Base-by-base conservation (phyloP, 768 basidiomycete species). In the Trametes villosa region DNA sequence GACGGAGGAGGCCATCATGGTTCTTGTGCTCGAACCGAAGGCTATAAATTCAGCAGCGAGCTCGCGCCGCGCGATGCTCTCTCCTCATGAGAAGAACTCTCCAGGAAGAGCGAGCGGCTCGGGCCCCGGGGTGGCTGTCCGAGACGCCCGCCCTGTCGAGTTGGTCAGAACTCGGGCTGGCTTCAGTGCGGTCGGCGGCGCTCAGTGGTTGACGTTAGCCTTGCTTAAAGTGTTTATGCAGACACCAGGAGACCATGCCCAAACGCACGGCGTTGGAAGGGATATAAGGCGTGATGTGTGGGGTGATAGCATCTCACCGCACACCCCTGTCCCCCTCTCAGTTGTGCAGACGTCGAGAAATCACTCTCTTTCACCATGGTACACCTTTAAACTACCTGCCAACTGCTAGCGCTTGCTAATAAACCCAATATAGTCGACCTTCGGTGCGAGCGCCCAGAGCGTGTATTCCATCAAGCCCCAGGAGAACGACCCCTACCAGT, bases 401-500 rank as follows among this genome's bases (percentile, higher is more conserved):
- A 2, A 33, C 30, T 30, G 15, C 24, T 22, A 40, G 9, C 13
- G 4, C 17, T 15, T 22, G 22, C 17, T 24, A 9, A 45, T 26
- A 5, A 4, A 26, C n/a, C 44, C 36, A 15, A 11, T 44, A 26
- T 22, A 63, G 62, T 30, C 44, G 24, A 61, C 53, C 24, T 59
- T 45, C 20, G 64, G 77, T 50, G 77, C 79, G 7, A 76, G 81
- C 38, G 81, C 81, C 27, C 72, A 71, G 57, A 61, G 70, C 13
- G 63, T 78, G 1, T 81, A 78, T 60, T 57, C 74, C 8, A 79
- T 79, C 5, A 58, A 60, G 20, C 68, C 81, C 5, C 67, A 72
- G 13, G 74, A 77, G 45, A 71, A 77, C 46, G 85, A 86, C 58
- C 84, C 84, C 0, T 85, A 86, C 68, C 65, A 65, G 22, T 86